Conservation (phyloP, 495 filamentous ascomycete species). For the Umbilicaria muhlenbergii region DNA sequence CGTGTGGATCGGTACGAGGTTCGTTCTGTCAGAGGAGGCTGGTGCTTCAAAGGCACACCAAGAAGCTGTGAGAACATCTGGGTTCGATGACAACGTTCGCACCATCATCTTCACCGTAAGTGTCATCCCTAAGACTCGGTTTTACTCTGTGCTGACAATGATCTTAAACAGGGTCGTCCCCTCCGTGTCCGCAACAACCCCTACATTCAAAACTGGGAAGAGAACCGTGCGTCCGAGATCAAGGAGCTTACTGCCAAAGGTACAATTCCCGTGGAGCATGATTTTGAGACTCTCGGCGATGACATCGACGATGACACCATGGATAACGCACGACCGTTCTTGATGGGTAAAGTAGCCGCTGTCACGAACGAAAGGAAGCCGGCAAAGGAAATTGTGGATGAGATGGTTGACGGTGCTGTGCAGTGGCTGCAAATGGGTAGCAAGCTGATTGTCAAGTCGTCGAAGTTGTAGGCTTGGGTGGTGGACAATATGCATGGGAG, state of each 20-base stretch:
- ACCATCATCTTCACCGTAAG: slow-evolving; percentile 91
- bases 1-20: slow-evolving; percentile 95
- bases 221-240: slow-evolving; percentile 75
- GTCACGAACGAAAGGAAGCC: slow-evolving; percentile 86
- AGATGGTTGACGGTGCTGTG: slow-evolving; percentile 77
- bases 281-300: slow-evolving; percentile 71
- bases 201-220: slow-evolving; percentile 94
- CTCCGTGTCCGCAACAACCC: slow-evolving; percentile 82
- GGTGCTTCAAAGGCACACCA: slow-evolving; percentile 90
- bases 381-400: slow-evolving; percentile 87
- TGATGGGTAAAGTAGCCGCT: slow-evolving; percentile 95
- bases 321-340: slow-evolving; percentile 78
- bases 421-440: slow-evolving; percentile 27
- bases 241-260: slow-evolving; percentile 80
- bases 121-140: neutral
- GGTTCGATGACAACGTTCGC: slow-evolving; percentile 86
- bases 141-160: slow-evolving; percentile 11
- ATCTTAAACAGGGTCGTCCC: slow-evolving; percentile 52
- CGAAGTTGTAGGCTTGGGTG: too few species aligned
- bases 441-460: too few species aligned
- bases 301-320: slow-evolving; percentile 63
- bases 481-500: too few species aligned
- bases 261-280: slow-evolving; percentile 81
- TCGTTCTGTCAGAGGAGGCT: slow-evolving; percentile 86
- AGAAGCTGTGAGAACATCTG: slow-evolving; percentile 83